These are phyloP conservation scores for Cucurbita pepo DNA, from an alignment of 306 rosid species.

Conservation along the genomic window DNA sequence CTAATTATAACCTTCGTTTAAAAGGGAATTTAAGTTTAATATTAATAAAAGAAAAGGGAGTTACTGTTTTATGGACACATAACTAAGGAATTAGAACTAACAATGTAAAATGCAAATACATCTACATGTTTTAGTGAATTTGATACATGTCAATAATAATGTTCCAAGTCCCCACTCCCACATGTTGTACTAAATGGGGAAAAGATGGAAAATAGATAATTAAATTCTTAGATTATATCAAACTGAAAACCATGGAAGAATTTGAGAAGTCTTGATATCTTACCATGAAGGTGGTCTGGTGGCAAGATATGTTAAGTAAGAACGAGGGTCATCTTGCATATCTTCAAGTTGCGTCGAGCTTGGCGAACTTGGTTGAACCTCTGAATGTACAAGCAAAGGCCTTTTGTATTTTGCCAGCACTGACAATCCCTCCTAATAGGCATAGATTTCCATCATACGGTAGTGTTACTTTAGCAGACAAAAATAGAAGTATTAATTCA, in stretches of 20 bases:
- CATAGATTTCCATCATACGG: constrained; percentile 11
- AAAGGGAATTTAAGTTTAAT: neutral
- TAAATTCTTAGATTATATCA: neutral
- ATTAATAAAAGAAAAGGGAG: neutral
- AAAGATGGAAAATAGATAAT: neutral
- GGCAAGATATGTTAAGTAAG: constrained; percentile 59
- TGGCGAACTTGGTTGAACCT: constrained; percentile 40
- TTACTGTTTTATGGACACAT: neutral
- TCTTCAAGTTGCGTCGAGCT: constrained; percentile 22
- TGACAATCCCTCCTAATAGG: constrained; percentile 64
- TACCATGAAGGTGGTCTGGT: constrained; percentile 84
- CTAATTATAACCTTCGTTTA: neutral
- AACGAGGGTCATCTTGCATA: constrained; percentile 25
- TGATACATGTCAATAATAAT: neutral
- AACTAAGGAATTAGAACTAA: neutral
- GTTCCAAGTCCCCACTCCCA: neutral
- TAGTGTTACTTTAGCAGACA: neutral
- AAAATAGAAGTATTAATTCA: neutral
- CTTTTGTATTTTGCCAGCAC: constrained; percentile 71
- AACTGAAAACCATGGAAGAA: neutral
- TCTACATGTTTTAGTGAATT: neutral
- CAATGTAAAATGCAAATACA: neutral
- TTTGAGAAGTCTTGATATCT: constrained; percentile 11
- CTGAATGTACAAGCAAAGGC: constrained; percentile 81
- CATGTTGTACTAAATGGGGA: no score